Evolutionary conservation across 768 basidiomycete species (phyloP).

Genomic region (Mycena albidolilacea): DNA sequence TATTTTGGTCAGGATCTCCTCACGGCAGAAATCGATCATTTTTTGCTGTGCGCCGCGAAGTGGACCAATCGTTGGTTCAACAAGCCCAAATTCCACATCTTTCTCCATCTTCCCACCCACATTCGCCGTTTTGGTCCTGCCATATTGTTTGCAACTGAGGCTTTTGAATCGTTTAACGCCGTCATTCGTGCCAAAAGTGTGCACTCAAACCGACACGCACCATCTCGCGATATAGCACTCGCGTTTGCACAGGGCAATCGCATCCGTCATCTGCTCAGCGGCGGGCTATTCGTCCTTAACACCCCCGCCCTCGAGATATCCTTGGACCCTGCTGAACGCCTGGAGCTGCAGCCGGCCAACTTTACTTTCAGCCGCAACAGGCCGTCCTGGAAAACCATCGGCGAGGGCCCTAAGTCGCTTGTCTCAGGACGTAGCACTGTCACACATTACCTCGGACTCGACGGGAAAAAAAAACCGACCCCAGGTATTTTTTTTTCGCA

Average conservation of each 20-base stretch:
- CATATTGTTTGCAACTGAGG: slow-evolving; percentile 58
- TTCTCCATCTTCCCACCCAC: slow-evolving; percentile 45
- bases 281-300: slow-evolving; percentile 33
- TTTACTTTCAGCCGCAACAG: background rate
- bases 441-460: slow-evolving; percentile 17
- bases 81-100: slow-evolving; percentile 61
- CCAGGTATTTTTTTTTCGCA: background rate
- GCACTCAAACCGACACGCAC: too few species aligned
- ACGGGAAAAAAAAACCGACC: background rate
- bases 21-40: slow-evolving; percentile 49
- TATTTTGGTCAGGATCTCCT: slow-evolving; percentile 40
- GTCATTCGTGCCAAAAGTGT: too few species aligned
- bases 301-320: background rate
- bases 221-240: too few species aligned
- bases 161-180: slow-evolving; percentile 6
- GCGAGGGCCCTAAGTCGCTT: background rate
- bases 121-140: slow-evolving; percentile 55
- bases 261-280: slow-evolving; percentile 46
- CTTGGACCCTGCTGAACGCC: background rate
- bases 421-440: background rate
- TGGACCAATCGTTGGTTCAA: slow-evolving; percentile 55
- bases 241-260: slow-evolving; percentile 37
- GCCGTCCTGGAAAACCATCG: background rate
- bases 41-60: slow-evolving; percentile 49
- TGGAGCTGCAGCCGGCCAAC: too few species aligned